Evolutionary conservation across 805 yeast species (phyloP), one percentile per base, ranked within the genome.

Genomic region (Cyberlindnera nakhonratchasimensis): DNA sequence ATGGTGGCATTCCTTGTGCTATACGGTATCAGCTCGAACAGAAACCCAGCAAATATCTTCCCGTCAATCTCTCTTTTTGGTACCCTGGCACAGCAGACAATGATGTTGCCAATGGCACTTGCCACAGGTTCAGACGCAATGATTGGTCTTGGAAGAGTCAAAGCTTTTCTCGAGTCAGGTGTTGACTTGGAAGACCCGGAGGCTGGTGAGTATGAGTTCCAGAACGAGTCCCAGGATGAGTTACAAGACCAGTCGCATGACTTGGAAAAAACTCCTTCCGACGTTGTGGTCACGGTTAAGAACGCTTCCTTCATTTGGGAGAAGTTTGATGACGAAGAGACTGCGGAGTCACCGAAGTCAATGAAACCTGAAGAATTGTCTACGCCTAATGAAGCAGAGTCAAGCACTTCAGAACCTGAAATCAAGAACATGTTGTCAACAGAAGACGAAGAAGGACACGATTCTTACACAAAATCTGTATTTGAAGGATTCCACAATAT

Each of bases 221-320:
- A 2, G 67, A n/a, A n/a, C n/a, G n/a, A n/a, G n/a, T n/a, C n/a
- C n/a, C n/a, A n/a, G n/a, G n/a, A n/a, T n/a, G n/a, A n/a, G n/a
- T n/a, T n/a, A n/a, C n/a, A n/a, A n/a, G n/a, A n/a, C n/a, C n/a
- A n/a, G n/a, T n/a, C n/a, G n/a, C n/a, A n/a, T n/a, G n/a, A n/a
- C n/a, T n/a, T n/a, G n/a, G 52, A 56, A 21, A 26, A 39, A 32
- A 11, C 54, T 2, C 50, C 52, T 3, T 39, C 40, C 17, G 55
- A 59, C 25, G 49, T 66, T 19, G 82, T 87, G 1, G 62, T 87
- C 34, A 59, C 59, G 17, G 65, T 84, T 10, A 52, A 56, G 1
- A 47, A 76, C 43, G 95, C 80, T 8, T 59, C 71, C 1, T 87
- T 86, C 54, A 71, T 72, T 43, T 87, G 96, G 96, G 84, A 77